Evolutionary conservation across 2,329 filamentous ascomycete genomes (phyloP), one percentile per base, ranked within the genome.

Genomic region (Fonsecaea multimorphosa): DNA sequence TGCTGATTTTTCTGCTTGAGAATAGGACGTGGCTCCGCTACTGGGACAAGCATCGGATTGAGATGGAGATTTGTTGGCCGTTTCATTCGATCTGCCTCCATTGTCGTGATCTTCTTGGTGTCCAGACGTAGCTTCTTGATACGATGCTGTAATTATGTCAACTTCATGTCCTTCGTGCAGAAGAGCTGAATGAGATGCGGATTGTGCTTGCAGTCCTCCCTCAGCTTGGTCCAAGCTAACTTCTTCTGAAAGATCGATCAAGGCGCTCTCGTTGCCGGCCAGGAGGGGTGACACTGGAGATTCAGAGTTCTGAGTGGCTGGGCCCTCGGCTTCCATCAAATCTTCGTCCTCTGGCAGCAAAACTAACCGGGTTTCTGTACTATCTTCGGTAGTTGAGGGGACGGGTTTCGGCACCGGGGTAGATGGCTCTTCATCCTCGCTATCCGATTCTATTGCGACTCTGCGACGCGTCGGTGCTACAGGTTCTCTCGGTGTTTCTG

Each of bases 361-460:
- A 19, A 31, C 31, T 19, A 22, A 38, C 3, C n/a, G 16, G 54
- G 24, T 22, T 8, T 57, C n/a, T 31, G 38, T 22, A 2, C n/a
- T 14, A 11, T 14, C 22, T 58, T 29, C 29, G 7, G 29, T 19
- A 14, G 27, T 14, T 22, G 55, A 46, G 16, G 34, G 29, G 12
- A 11, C 22, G 12, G 53, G 8, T 32, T 60, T 19, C 1, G 27
- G 9, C 5, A 32, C 1, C 32, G 32, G 36, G 11, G 14, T 8
- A 32, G 63, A 44, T 7, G 54, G 46, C 29, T 61, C 66, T 24
- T 65, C 66, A 22, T 68, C 66, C 11, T 70, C 69, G 52, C 68
- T 69, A 31, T 71, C 69, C 4, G 69, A 68, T 12, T 70, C 66
- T 12, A 61, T 27, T 1, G 63, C 34, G 29, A 70, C 60, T 66